Evolutionary conservation across 352 stramenopile genomes (phyloP).

Genomic region (Globisporangium paroecandrum): DNA sequence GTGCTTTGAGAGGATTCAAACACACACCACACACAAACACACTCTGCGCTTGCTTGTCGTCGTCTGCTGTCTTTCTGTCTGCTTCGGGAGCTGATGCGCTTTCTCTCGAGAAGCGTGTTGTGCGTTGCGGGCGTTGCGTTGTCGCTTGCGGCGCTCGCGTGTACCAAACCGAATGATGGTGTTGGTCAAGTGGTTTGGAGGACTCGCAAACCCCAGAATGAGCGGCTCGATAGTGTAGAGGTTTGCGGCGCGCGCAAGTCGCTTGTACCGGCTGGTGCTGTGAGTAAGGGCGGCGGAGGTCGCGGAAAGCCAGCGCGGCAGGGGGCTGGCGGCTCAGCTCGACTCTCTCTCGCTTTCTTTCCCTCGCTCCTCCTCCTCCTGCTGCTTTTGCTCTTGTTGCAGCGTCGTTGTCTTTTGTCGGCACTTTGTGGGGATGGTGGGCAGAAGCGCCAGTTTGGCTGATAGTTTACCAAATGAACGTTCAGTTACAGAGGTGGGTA

Average conservation of each 20-base stretch:
- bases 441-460: slow-evolving; percentile 4
- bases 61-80: neutral
- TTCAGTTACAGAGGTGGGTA: neutral
- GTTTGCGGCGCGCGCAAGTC: neutral
- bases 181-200: slow-evolving; percentile 12
- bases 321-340: neutral
- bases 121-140: slow-evolving; percentile 12
- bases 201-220: slow-evolving; percentile 19
- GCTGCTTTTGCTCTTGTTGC: neutral
- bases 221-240: slow-evolving; percentile 9
- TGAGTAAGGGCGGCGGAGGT: neutral
- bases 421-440: neutral
- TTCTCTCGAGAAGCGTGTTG: neutral
- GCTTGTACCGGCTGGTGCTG: neutral
- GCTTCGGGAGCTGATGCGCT: neutral
- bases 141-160: slow-evolving; percentile 9
- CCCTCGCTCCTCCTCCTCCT: neutral
- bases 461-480: neutral
- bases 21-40: neutral
- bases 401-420: neutral
- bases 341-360: slow-evolving; percentile 10
- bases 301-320: slow-evolving; percentile 10
- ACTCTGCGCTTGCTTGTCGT: neutral
- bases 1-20: neutral
- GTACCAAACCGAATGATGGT: slow-evolving; percentile 22